Percentiles rank a stretch among this genome's conserved stretches.
These are phyloP conservation scores for Colletotrichum costaricense DNA, from an alignment of 2,329 filamentous ascomycete species.

Conservation along the genomic window DNA sequence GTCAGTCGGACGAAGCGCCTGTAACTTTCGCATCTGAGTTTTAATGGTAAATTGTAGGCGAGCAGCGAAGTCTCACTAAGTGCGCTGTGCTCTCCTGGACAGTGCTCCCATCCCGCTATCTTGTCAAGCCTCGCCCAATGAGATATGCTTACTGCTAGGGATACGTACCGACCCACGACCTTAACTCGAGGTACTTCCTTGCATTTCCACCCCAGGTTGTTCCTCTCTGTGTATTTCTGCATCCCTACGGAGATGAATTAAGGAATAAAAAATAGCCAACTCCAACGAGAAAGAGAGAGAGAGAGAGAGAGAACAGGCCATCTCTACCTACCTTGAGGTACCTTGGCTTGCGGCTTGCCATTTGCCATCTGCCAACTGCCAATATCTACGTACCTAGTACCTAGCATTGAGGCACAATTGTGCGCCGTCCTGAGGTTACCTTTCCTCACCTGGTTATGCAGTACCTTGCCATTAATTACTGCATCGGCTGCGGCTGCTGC, in stretches of 20 bases:
- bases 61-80: constrained; percentile 10
- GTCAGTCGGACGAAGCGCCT: not conserved
- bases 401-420: not conserved
- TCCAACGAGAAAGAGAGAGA: constrained; percentile 10
- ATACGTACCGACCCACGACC: constrained; percentile 2
- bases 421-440: constrained; percentile 9
- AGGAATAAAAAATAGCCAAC: constrained; percentile 1
- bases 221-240: not conserved
- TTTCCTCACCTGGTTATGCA: not conserved
- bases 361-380: not conserved
- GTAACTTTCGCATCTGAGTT: not conserved
- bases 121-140: not conserved
- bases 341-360: too few species aligned
- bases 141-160: not conserved
- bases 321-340: constrained; percentile 15
- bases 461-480: not conserved
- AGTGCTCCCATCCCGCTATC: not conserved
- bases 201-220: not conserved
- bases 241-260: not conserved
- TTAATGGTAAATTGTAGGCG: not conserved
- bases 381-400: constrained; percentile 18
- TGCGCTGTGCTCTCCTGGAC: constrained; percentile 28
- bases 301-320: not conserved
- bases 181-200: constrained; percentile 25
- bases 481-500: not conserved